These are phyloP conservation scores for Glycine tomentella DNA, from an alignment of 306 rosid species.

Conservation along the genomic window DNA sequence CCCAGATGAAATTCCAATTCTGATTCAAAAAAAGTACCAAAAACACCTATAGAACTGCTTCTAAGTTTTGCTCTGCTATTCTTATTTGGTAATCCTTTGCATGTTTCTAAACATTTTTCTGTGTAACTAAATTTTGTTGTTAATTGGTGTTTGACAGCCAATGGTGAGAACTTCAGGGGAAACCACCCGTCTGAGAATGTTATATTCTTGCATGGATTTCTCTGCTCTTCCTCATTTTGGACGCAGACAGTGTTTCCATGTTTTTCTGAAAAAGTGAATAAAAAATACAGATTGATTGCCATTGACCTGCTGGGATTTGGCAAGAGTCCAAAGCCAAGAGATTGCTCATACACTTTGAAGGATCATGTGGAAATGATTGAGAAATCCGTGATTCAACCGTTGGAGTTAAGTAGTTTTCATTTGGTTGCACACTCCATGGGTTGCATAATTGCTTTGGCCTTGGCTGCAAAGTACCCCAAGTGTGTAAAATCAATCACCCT, in stretches of 20 bases:
- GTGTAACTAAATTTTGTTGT: no score
- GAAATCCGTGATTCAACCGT: conserved; percentile 67
- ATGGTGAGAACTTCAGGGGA: conserved; percentile 37
- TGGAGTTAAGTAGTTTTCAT: conserved; percentile 70
- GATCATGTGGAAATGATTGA: conserved; percentile 85
- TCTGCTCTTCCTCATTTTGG: conserved; percentile 85
- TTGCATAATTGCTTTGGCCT: conserved; percentile 74
- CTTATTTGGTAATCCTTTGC: background rate
- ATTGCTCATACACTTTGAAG: conserved; percentile 74
- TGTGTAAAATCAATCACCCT: conserved; percentile 76
- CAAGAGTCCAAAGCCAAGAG: conserved; percentile 84
- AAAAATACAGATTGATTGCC: conserved; percentile 61
- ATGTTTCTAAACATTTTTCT: conserved; percentile 30
- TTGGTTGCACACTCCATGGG: conserved; percentile 97
- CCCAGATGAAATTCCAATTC: background rate
- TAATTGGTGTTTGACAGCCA: conserved; percentile 51
- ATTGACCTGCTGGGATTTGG: conserved; percentile 87
- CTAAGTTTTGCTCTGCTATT: background rate
- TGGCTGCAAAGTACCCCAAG: conserved; percentile 74
- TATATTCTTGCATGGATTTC: conserved; percentile 87
- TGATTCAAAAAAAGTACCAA: background rate
- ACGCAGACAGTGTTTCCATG: conserved; percentile 72
- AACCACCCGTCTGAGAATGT: conserved; percentile 63
- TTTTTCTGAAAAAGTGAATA: conserved; percentile 57
- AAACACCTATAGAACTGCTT: background rate